These are phyloP conservation scores for Epithele typhae DNA, from an alignment of 768 basidiomycete genomes.

Conservation along the genomic window DNA sequence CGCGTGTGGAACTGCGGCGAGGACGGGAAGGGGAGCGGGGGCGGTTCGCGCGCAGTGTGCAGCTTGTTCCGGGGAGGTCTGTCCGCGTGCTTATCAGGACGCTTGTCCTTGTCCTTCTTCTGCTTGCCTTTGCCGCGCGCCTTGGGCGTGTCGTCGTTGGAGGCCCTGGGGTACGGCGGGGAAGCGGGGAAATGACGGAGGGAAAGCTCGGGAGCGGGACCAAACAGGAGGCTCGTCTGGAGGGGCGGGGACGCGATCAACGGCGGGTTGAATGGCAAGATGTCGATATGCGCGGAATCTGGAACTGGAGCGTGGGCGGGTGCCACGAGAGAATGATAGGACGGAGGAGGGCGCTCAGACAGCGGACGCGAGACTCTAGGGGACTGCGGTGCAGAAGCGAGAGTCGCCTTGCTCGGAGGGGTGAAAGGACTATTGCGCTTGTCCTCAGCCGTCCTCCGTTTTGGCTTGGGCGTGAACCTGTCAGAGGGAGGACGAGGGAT, in stretches of 20 bases:
- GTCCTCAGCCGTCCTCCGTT: constrained; percentile 26
- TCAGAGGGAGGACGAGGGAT: constrained; percentile 24
- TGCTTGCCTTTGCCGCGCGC: too few relatives aligned
- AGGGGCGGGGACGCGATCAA: constrained; percentile 53
- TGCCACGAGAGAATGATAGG: neutral
- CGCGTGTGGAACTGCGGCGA: constrained; percentile 18
- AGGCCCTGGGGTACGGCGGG: neutral
- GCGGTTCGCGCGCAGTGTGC: constrained; percentile 18
- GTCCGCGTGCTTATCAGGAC: too few relatives aligned
- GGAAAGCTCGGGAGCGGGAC: constrained; percentile 12
- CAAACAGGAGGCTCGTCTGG: constrained; percentile 52
- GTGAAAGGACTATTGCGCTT: constrained; percentile 26
- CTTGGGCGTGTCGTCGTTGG: neutral
- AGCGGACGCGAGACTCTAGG: neutral
- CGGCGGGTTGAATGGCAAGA: constrained; percentile 54
- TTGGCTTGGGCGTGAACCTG: constrained; percentile 37
- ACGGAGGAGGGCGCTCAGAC: constrained; percentile 1
- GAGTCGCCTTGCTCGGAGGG: constrained; percentile 1
- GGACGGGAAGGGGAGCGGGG: constrained; percentile 17
- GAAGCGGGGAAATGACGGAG: constrained; percentile 8
- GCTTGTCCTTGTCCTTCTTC: too few relatives aligned
- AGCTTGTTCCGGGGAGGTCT: too few relatives aligned
- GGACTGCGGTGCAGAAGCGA: neutral
- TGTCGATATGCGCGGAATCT: constrained; percentile 25
- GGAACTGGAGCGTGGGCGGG: constrained; percentile 9